phyloP scores from a whole-genome alignment of 352 stramenopile species.

The Pseudoperonospora humuli region DNA sequence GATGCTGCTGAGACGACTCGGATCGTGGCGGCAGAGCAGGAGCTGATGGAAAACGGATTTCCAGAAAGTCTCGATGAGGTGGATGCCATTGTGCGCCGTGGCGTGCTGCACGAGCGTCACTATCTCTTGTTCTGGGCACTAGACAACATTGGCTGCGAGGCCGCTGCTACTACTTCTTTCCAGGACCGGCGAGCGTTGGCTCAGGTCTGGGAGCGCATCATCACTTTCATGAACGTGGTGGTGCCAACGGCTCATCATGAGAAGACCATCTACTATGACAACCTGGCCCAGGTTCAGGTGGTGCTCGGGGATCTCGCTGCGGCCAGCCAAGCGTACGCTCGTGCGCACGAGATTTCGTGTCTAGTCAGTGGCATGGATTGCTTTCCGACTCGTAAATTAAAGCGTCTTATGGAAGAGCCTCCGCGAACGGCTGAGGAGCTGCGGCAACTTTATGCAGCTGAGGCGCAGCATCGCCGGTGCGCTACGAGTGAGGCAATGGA shows the following conservation, averaged over 20 bases:
- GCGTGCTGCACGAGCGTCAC: slow-evolving; percentile 54
- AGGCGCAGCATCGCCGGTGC: slow-evolving; percentile 31
- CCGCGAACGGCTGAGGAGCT: slow-evolving; percentile 52
- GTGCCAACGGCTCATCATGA: slow-evolving; percentile 60
- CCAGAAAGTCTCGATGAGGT: slow-evolving; percentile 53
- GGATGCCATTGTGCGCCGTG: slow-evolving; percentile 34
- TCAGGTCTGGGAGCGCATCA: slow-evolving; percentile 59
- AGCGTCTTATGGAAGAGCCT: slow-evolving; percentile 52
- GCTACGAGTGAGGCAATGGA: slow-evolving; percentile 21
- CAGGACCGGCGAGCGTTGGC: slow-evolving; percentile 32
- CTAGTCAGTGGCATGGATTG: slow-evolving; percentile 53
- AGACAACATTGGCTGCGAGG: slow-evolving; percentile 60
- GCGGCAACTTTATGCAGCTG: slow-evolving; percentile 44
- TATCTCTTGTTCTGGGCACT: slow-evolving; percentile 76
- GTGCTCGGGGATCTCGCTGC: slow-evolving; percentile 45
- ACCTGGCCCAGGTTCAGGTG: slow-evolving; percentile 66
- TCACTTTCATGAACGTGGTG: slow-evolving; percentile 62
- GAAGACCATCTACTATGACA: slow-evolving; percentile 84
- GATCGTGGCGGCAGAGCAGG: slow-evolving; percentile 41
- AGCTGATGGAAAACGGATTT: slow-evolving; percentile 52
- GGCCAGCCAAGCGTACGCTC: slow-evolving; percentile 42
- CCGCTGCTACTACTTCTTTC: slow-evolving; percentile 27
- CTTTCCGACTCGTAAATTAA: slow-evolving; percentile 52
- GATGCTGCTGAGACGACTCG: slow-evolving; percentile 21
- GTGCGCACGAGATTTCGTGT: slow-evolving; percentile 51